Base-by-base conservation (phyloP, 352 stramenopile genomes). In the Globisporangium paroecandrum region DNA sequence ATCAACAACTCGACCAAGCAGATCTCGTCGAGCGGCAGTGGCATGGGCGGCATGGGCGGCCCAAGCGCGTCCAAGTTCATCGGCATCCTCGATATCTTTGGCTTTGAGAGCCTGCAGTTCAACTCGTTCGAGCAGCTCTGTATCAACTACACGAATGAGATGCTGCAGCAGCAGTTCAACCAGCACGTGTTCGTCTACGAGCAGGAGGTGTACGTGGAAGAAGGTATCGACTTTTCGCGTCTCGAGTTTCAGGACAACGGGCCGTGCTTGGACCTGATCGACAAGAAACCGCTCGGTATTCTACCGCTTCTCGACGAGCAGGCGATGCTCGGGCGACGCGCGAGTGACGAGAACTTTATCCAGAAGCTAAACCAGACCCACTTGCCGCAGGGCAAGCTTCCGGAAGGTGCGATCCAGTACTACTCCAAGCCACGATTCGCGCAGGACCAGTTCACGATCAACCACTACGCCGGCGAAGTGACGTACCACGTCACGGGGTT, bases 141-240 rank as follows among this genome's bases (percentile, higher is more conserved):
- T 71, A 98, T 98, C 77, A 98, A 98, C 78, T 98, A 97, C 76
- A 97, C 90, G 54, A 98, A 98, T 73, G 94, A 98, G 72, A 98
- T 98, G 91, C 77, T 98, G 8, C 94, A 98, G 75, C 89, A 97
- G 68, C 89, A 96, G 68, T 97, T 97, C 76, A 98, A 98, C 77
- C 90, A 98, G 76, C 92, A 98, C 83, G 96, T 98, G 4, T 98
- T 99, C 65, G 97, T 98, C 70, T 93, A 98, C 63, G 97, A 99
- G 71, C 96, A 99, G 69, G 85, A 98, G 58, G 92, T 99, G 57
- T 99, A 99, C 77, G 90, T 98, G 65, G 90, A 96, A 59, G 97
- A 99, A 89, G 93, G 93, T 20, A 98, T 98, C 56, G 83, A 97
- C 53, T 97, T 98, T 62, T 95, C 88, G 32, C 82, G 89, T 9